Evolutionary conservation across 1,284 basidiomycete species (phyloP).

Genomic region (Pseudozyma flocculosa): DNA sequence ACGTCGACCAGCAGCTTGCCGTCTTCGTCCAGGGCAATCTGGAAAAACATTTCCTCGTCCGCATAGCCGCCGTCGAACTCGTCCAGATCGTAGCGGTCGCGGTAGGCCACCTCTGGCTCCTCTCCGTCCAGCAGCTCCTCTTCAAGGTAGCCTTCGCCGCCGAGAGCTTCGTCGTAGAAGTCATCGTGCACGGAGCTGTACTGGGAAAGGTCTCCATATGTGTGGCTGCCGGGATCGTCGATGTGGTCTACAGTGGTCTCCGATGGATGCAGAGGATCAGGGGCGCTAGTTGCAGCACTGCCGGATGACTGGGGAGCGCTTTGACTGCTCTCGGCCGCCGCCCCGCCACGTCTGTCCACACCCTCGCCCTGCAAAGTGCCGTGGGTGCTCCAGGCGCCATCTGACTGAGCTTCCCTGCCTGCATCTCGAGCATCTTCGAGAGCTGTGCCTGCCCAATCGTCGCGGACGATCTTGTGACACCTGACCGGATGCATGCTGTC

Average conservation of each 20-base stretch:
- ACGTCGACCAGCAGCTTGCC: conserved; percentile 12
- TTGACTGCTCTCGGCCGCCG: too few species aligned
- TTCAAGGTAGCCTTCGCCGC: conserved; percentile 15
- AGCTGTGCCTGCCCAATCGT: conserved; percentile 15
- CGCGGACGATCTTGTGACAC: conserved; percentile 27
- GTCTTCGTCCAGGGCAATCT: conserved; percentile 18
- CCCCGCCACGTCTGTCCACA: too few species aligned
- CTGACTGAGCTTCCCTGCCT: too few species aligned
- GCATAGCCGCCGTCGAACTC: conserved; percentile 2
- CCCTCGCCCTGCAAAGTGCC: too few species aligned
- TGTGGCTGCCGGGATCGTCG: conserved; percentile 8
- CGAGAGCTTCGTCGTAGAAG: conserved; percentile 29
- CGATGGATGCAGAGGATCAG: too few species aligned
- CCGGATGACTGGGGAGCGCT: too few species aligned
- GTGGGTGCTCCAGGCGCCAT: too few species aligned
- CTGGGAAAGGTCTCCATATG: conserved; percentile 26
- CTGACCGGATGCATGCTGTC: conserved; percentile 15
- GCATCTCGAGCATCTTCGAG: conserved; percentile 10
- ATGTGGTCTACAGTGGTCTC: background rate
- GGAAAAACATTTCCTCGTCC: conserved; percentile 9
- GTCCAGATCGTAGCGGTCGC: conserved; percentile 3
- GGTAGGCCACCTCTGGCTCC: background rate
- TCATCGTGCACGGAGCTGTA: conserved; percentile 33
- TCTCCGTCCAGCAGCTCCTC: conserved; percentile 4
- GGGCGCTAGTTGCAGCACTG: too few species aligned